phyloP scores from a whole-genome alignment of 2,329 filamentous ascomycete genomes.

The Botrytis deweyae region DNA sequence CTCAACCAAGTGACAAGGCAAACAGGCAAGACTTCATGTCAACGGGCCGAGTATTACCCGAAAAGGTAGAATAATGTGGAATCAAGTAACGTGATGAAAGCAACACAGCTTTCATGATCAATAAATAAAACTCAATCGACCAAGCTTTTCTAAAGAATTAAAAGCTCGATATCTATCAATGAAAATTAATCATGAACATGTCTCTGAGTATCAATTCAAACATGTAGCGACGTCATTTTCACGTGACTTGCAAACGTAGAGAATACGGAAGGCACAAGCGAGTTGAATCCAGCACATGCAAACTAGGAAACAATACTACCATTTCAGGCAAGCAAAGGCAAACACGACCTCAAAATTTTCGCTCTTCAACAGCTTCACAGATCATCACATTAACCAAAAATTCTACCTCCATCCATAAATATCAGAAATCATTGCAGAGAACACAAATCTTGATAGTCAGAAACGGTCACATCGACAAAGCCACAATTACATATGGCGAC shows the following conservation, averaged over 20 bases:
- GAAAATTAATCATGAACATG: not conserved
- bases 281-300: not conserved
- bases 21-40: not conserved
- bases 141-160: not conserved
- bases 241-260: not conserved
- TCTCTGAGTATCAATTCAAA: not conserved
- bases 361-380: not conserved
- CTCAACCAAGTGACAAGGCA: no score
- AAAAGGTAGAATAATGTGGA: not conserved
- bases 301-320: not conserved
- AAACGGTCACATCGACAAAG: constrained; percentile 11
- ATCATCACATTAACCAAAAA: not conserved
- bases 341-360: constrained; percentile 10
- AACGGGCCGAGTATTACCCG: not conserved
- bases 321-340: constrained; percentile 4
- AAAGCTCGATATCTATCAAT: not conserved
- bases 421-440: constrained; percentile 10
- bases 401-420: not conserved
- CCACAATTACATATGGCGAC: constrained; percentile 14
- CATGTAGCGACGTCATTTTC: not conserved
- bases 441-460: not conserved
- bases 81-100: not conserved
- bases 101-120: not conserved
- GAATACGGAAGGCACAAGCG: constrained; percentile 11
- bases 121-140: not conserved